phyloP scores from a whole-genome alignment of 2,329 filamentous ascomycete species.

The Diaporthe eres region DNA sequence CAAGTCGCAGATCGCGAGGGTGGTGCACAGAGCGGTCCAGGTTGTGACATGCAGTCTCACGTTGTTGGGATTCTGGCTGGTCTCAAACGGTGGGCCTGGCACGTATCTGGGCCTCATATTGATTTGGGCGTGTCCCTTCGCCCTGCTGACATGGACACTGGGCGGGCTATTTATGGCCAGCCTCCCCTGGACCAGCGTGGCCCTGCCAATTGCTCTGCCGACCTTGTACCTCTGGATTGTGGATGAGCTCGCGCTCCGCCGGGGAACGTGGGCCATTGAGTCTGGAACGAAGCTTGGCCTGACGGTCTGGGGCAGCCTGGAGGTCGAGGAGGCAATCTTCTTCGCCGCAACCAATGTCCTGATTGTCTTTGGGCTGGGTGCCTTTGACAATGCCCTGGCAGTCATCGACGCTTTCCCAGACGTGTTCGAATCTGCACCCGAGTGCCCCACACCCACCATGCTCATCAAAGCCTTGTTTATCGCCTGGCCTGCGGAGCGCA shows the following conservation, averaged over 20 bases:
- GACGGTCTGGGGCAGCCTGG: slow-evolving; percentile 74
- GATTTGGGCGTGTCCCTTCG: slow-evolving; percentile 76
- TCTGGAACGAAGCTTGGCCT: slow-evolving; percentile 75
- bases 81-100: slow-evolving; percentile 61
- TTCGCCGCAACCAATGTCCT: slow-evolving; percentile 79
- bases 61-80: slow-evolving; percentile 59
- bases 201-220: slow-evolving; percentile 72
- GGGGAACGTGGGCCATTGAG: slow-evolving; percentile 81
- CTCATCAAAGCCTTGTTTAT: slow-evolving; percentile 66
- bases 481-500: slow-evolving; percentile 66
- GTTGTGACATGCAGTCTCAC: slow-evolving; percentile 60
- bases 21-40: slow-evolving; percentile 55
- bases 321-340: slow-evolving; percentile 82
- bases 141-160: slow-evolving; percentile 74
- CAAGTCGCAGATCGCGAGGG: slow-evolving; percentile 9
- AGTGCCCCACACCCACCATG: slow-evolving; percentile 61
- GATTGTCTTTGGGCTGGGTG: slow-evolving; percentile 77
- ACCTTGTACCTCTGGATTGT: slow-evolving; percentile 81
- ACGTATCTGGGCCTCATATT: slow-evolving; percentile 81
- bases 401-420: slow-evolving; percentile 74
- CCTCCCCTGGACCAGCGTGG: slow-evolving; percentile 70
- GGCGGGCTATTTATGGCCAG: slow-evolving; percentile 74
- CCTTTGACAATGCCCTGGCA: slow-evolving; percentile 78
- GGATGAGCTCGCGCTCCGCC: slow-evolving; percentile 75
- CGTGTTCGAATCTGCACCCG: slow-evolving; percentile 65